Percentiles rank a stretch among this genome's conserved stretches.
Conservation (phyloP, 108 stramenopile genomes). For the Nannochloropsis granulata region DNA sequence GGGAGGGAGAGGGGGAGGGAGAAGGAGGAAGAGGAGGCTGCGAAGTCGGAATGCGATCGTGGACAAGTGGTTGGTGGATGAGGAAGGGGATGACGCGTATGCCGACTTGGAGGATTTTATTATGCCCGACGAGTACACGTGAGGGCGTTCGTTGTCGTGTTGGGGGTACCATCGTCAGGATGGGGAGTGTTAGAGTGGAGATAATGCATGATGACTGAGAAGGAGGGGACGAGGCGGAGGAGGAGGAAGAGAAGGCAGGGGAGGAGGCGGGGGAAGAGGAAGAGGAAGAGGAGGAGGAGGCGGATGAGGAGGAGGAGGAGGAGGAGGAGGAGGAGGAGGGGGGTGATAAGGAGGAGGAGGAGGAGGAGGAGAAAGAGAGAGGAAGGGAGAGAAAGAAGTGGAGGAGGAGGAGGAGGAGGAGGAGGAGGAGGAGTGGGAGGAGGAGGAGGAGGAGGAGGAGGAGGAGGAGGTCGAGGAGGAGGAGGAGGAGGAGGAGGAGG, state of each 20-base stretch:
- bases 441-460: background rate
- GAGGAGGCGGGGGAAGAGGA: background rate
- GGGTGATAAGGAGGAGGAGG: background rate
- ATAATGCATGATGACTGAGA: background rate
- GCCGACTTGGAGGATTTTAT: constrained; percentile 2
- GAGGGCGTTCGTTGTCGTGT: background rate
- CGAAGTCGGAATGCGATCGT: background rate
- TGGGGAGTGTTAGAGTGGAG: background rate
- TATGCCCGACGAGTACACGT: background rate
- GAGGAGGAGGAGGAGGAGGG: background rate
- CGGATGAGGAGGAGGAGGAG: background rate
- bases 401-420: background rate
- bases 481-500: background rate
- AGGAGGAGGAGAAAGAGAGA: background rate
- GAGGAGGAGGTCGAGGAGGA: background rate
- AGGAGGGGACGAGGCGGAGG: background rate
- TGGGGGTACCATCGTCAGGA: background rate
- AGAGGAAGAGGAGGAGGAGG: too few species aligned
- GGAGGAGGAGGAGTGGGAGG: background rate
- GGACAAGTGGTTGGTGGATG: background rate
- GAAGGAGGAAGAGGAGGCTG: background rate
- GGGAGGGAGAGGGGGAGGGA: background rate
- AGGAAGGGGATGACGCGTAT: background rate
- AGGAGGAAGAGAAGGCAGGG: background rate
- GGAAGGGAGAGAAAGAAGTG: too few species aligned